Evolutionary conservation across 306 rosid genomes (phyloP), one percentile per base, ranked within the genome.

Genomic region (Malus domestica): DNA sequence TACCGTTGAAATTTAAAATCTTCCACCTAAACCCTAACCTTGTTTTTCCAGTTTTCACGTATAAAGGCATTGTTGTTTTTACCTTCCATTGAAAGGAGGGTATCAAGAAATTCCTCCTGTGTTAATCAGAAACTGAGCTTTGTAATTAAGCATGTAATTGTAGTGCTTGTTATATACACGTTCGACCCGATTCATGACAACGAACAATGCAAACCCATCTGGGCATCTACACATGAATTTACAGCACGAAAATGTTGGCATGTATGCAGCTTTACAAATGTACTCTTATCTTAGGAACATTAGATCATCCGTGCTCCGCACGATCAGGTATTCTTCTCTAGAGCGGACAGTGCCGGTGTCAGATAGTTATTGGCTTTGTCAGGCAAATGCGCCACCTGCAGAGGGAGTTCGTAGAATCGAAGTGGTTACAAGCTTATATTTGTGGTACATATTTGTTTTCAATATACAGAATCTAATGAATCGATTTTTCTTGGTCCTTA

Each of bases 281-380:
- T 33, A 64, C 49, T 20, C 45, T 20, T 18, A 38, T 60, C 29
- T n/a, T 32, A 68, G 49, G 16, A 60, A 30, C 19, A 32, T 42
- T 45, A 33, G 20, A 68, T 74, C 59, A 15, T 30, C 19, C 38
- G 8, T 57, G 71, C 63, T 27, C 73, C 19, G 38, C 27, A 30
- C 29, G 66, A 78, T 93, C 86, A 94, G 25, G 98, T 95, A 82
- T 95, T 95, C 91, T 92, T 95, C 88, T 95, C 97, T 44, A 95
- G 79, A 81, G 86, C 97, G 10, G 97, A 92, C 10, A 95, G 87
- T 60, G 98, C 97, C 15, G 98, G 98, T 15, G 97, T 84, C 87
- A 95, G 77, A 82, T 95, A 95, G 87, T 95, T 95, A 81, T 95
- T 95, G 78, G 98, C 98, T 89, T 95, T 92, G 88, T 95, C 97